Base-by-base conservation (phyloP, 805 yeast species). In the Candida awuae region DNA sequence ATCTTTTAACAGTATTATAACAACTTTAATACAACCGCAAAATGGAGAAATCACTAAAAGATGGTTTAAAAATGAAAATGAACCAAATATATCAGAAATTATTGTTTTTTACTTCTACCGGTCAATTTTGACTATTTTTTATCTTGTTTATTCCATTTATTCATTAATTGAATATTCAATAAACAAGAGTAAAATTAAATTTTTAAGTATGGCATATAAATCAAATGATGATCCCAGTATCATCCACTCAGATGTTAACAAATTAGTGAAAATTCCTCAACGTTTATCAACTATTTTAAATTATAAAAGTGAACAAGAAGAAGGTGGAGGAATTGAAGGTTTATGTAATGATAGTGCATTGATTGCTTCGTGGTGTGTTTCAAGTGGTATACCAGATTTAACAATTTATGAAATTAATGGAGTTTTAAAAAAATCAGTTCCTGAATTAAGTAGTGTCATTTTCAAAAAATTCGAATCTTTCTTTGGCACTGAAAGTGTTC, bases 291-390 rank as follows among this genome's bases (percentile, higher is more conserved):
- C 84, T 16, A 77, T 90, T n/a, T 62, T 92, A 41, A 78, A 75
- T 49, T 70, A 78, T 55, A 79, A 77, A 53, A 71, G 80, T 20
- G 86, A 77, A 42, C 84, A 81, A 45, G 90, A 80, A 50, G 94
- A 85, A 51, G 90, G 87, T 43, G 95, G 95, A 23, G 97, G 97
- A 2, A 59, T 81, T 31, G 84, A 80, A 44, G 95, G 94, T 0
- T 65, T 90, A 31, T 67, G 88, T 51, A 77, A 75, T 48, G 84
- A 84, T 51, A 71, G 80, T 6, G 73, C 88, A 34, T 95, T 88
- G 52, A 46, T 88, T 27, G 71, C 77, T 1, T 78, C 92, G 6
- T 92, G 98, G 98, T 71, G 86, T 29, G 58, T 85, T n/a, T 81
- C 94, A 25, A 77, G 90, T n/a, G 96, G 96, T 2, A 75, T 87